phyloP scores from a whole-genome alignment of 495 filamentous ascomycete genomes.

The Trichocladium uniseriatum region DNA sequence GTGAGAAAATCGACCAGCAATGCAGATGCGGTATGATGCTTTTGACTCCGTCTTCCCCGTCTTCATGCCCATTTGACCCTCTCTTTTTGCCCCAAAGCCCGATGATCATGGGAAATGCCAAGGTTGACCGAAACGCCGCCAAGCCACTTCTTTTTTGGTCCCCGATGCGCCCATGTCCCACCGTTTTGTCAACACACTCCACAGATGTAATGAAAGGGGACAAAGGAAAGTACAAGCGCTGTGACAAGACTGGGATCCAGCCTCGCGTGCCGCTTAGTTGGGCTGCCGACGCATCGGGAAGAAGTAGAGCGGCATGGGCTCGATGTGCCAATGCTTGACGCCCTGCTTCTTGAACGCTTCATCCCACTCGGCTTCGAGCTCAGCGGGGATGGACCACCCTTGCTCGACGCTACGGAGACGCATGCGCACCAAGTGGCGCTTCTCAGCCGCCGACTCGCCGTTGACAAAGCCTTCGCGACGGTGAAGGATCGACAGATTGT shows the following conservation, averaged over 20 bases:
- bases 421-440: conserved; percentile 45
- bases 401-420: conserved; percentile 37
- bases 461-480: conserved; percentile 53
- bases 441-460: conserved; percentile 29
- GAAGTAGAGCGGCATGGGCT: conserved; percentile 42
- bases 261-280: conserved; percentile 26
- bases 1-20: background rate
- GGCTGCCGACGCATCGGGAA: conserved; percentile 41
- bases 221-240: background rate
- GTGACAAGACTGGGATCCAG: background rate
- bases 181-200: background rate
- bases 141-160: background rate
- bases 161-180: background rate
- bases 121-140: background rate
- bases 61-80: background rate
- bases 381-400: conserved; percentile 38
- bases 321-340: conserved; percentile 39
- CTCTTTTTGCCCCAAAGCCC: no score
- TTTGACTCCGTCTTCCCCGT: background rate
- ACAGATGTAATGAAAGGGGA: background rate
- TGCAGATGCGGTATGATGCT: background rate
- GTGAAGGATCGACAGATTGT: conserved; percentile 65
- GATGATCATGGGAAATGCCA: background rate
- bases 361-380: conserved; percentile 36
- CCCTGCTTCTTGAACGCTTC: conserved; percentile 35